These are phyloP conservation scores for Phialophora macrospora DNA, from an alignment of 2,329 filamentous ascomycete genomes.

Conservation along the genomic window DNA sequence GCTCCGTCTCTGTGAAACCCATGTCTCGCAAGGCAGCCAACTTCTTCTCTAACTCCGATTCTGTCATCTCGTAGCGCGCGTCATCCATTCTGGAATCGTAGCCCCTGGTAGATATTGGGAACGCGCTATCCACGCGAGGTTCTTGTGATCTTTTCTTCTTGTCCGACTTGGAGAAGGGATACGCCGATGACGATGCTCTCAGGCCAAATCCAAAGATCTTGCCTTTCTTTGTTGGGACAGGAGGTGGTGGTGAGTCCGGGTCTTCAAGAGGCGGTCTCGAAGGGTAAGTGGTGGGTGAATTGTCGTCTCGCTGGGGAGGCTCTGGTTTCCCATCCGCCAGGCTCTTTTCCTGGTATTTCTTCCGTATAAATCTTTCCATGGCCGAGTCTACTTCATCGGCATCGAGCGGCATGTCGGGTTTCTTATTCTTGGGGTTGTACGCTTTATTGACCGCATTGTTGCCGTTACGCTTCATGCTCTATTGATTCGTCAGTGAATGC, in stretches of 20 bases:
- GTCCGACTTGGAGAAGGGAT: slow-evolving; percentile 60
- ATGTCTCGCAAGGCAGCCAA: slow-evolving; percentile 79
- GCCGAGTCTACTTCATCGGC: slow-evolving; percentile 89
- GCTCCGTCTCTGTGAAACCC: slow-evolving; percentile 84
- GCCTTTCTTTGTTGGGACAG: slow-evolving; percentile 61
- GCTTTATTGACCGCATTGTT: slow-evolving; percentile 84
- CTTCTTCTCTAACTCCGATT: slow-evolving; percentile 70
- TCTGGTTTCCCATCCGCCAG: slow-evolving; percentile 55
- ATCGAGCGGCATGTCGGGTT: slow-evolving; percentile 84
- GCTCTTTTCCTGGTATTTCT: slow-evolving; percentile 80
- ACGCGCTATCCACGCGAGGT: slow-evolving; percentile 39
- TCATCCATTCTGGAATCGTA: slow-evolving; percentile 36
- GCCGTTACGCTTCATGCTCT: slow-evolving; percentile 95
- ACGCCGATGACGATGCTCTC: slow-evolving; percentile 72
- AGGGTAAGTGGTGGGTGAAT: slow-evolving; percentile 61
- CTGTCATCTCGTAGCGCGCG: slow-evolving; percentile 32
- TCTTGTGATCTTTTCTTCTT: slow-evolving; percentile 45
- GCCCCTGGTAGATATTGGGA: slow-evolving; percentile 36
- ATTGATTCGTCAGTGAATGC: slow-evolving; percentile 34
- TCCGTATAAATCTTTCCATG: slow-evolving; percentile 92
- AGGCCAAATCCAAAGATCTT: slow-evolving; percentile 68
- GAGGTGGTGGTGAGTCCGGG: slow-evolving; percentile 57
- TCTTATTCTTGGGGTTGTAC: slow-evolving; percentile 85
- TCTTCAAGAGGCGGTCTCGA: slow-evolving; percentile 53
- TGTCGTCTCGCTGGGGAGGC: slow-evolving; percentile 42